Conservation (phyloP, 257 asterid species). For the Parsonsia alboflavescens region DNA sequence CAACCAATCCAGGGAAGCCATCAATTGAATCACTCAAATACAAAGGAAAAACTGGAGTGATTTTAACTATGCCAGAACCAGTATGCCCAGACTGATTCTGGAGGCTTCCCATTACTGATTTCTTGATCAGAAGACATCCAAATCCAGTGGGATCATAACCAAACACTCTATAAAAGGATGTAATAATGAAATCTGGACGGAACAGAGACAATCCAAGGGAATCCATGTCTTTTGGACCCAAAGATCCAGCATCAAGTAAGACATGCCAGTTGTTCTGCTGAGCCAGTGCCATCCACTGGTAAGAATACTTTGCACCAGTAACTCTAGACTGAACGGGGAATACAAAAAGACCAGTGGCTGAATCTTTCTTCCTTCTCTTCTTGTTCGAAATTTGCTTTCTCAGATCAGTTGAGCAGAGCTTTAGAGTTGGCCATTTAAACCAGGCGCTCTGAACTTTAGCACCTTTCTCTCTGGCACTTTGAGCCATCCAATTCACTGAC, state of each 20-base stretch:
- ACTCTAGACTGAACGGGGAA: conserved; percentile 98
- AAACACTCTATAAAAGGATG: conserved; percentile 91
- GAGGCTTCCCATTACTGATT: conserved; percentile 89
- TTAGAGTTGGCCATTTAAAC: conserved; percentile 97
- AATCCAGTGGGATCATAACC: conserved; percentile 99
- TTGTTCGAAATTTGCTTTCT: conserved; percentile 84
- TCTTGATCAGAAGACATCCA: conserved; percentile 93
- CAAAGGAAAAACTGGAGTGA: conserved; percentile 79
- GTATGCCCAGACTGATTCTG: conserved; percentile 91
- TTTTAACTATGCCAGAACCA: conserved; percentile 93
- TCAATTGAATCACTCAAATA: conserved; percentile 93
- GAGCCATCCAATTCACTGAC: conserved; percentile 96
- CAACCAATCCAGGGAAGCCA: conserved; percentile 73
- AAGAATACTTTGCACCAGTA: conserved; percentile 93
- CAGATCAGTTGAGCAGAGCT: conserved; percentile 90
- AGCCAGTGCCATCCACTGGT: conserved; percentile 99
- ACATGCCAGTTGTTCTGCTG: conserved; percentile 99
- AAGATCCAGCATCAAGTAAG: conserved; percentile 93
- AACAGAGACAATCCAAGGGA: conserved; percentile 93
- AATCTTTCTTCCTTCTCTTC: conserved; percentile 84
- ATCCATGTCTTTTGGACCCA: conserved; percentile 99
- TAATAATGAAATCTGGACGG: conserved; percentile 92
- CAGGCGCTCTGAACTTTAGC: conserved; percentile 94
- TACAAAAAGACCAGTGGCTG: conserved; percentile 87
- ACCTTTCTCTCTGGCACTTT: conserved; percentile 90